Percentiles rank a stretch among this genome's conserved stretches.
Evolutionary conservation across 1,139 yeast genomes (phyloP).

Genomic region (Geotrichum fermentans): DNA sequence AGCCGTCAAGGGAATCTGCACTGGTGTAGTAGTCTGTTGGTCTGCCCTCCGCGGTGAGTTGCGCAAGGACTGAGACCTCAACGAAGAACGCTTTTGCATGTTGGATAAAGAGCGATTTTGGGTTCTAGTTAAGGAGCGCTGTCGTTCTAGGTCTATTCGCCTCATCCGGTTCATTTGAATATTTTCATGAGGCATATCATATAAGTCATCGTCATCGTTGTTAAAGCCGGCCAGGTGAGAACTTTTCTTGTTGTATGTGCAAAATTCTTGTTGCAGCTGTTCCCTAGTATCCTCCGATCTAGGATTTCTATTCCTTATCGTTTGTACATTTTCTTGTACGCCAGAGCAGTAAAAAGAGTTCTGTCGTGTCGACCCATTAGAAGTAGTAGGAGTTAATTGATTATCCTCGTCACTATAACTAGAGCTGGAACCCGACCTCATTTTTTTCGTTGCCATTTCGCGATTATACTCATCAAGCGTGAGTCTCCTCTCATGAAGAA

Average conservation of each 20-base stretch:
- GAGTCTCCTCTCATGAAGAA: not conserved
- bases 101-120: not conserved
- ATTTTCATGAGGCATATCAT: constrained; percentile 5
- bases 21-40: no score
- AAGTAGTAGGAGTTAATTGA: not conserved
- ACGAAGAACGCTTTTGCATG: not conserved
- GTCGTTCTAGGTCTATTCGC: not conserved
- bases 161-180: not conserved
- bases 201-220: constrained; percentile 6
- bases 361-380: no score
- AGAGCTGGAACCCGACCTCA: not conserved
- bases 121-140: not conserved
- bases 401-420: not conserved
- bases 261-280: not conserved
- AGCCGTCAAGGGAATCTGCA: no score
- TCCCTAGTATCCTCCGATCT: constrained; percentile 2
- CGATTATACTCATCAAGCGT: not conserved
- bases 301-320: no score
- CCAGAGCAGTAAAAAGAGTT: no score
- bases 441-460: no score
- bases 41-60: no score
- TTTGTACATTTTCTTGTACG: no score
- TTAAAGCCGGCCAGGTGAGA: not conserved
- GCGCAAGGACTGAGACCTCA: not conserved
- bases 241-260: not conserved